Base-by-base conservation (phyloP, 768 basidiomycete genomes). In the Chiua virens region DNA sequence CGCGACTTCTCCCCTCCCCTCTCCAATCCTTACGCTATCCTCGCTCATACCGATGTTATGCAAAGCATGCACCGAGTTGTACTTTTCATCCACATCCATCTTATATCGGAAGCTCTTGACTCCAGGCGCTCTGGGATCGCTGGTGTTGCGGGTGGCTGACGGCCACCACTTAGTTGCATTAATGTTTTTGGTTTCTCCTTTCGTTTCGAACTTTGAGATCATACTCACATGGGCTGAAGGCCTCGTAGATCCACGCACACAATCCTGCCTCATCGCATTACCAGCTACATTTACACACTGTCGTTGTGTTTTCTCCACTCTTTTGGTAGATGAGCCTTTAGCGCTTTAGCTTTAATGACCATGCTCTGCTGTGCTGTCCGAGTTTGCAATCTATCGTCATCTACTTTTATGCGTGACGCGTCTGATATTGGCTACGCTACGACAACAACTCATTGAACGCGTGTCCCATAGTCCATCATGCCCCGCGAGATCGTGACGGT, bases 401-500 rank as follows among this genome's bases (percentile, higher is more conserved):
- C 41, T 17, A 34, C 34, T 17, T 38, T 22, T 20, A 51, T 36
- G 39, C 47, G 38, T n/a, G 42, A 52, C 50, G 47, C 52, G 50
- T 55, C 38, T 3, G 30, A 30, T 30, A 30, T 30, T 30, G 30
- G 7, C 13, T 34, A 17, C 6, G 14, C 32, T 15, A 15, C 17
- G 1, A 27, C 11, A 11, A 30, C 30, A 7, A 14, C 15, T 34
- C 34, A 30, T 5, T 52, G 42, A 58, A 50, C 61, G 50, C 56
- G 59, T 40, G 18, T 21, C n/a, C 40, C 17, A 32, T 57, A 54
- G 49, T 49, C 41, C 45, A 58, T 32, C 47, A 89, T 89, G 88
- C 88, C 89, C 65, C 85, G 89, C 60, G 88, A 90, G 73, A 87
- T 90, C 56, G 87, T 92, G 21, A 90, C 86, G 5, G 77, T 88